Percentiles rank a stretch among this genome's conserved stretches.
Evolutionary conservation across 1,139 yeast genomes (phyloP).

Genomic region (Neolecta irregularis): DNA sequence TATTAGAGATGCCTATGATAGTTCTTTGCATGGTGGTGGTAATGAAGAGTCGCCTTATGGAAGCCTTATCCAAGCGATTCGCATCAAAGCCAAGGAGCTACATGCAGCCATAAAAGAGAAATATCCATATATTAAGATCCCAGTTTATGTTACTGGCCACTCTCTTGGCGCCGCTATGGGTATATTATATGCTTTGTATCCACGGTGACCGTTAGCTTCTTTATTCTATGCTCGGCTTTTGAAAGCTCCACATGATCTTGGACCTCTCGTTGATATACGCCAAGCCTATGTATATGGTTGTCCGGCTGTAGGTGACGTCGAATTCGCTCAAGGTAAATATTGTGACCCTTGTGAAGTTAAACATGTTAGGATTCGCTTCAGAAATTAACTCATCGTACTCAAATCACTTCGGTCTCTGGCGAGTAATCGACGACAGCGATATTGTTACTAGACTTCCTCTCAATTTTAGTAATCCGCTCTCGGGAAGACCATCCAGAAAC

Average conservation of each 20-base stretch:
- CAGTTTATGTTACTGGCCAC: conserved; percentile 9
- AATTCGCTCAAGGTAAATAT: conserved; percentile 3
- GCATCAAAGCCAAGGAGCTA: conserved; percentile 3
- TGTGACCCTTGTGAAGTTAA: no score
- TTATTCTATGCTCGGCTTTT: conserved; percentile 4
- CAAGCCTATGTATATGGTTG: conserved; percentile 7
- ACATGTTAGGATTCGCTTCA: conserved; percentile 2
- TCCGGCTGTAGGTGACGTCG: conserved; percentile 7
- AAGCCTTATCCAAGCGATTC: conserved; percentile 5
- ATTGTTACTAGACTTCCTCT: conserved; percentile 8
- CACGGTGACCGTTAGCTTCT: no score
- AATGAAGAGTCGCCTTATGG: conserved; percentile 4
- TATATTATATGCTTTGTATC: no score
- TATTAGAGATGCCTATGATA: neutral
- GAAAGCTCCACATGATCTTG: conserved; percentile 1
- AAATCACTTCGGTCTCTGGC: conserved; percentile 2
- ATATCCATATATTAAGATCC: conserved; percentile 3
- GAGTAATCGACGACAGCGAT: conserved; percentile 7
- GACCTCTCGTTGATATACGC: neutral
- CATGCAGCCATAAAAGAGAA: neutral
- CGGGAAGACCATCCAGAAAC: no score
- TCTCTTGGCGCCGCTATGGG: conserved; percentile 10
- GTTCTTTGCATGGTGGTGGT: neutral
- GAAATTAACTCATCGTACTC: neutral
- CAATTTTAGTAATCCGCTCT: no score